Evolutionary conservation across 495 filamentous ascomycete genomes (phyloP), one percentile per base, ranked within the genome.

Genomic region (Podospora pseudoanserina): DNA sequence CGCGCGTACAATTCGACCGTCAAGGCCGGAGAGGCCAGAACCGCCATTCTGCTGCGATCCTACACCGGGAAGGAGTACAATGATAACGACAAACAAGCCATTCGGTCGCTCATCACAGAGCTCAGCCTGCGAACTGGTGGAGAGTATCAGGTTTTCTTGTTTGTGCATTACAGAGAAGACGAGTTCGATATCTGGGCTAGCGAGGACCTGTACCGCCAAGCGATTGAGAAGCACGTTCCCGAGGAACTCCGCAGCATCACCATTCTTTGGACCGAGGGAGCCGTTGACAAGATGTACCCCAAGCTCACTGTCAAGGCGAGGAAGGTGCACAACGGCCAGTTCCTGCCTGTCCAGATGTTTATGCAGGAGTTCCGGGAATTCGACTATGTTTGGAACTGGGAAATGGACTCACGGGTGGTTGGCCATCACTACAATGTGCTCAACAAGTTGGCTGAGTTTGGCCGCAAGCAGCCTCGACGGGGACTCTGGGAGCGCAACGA

Each of bases 371-470:
- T 90, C 67, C 89, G 89, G 0, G 86, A 91, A 67, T 93, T 90
- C 67, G 89, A 90, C 64, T 91, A 83, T 71, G 83, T 90, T 65
- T 93, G 90, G 90, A 92, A 92, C 73, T 88, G 89, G 83, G 90
- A 92, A 70, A 84, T 90, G 74, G 90, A 93, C 72, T 84, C 85
- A n/a, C 85, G 91, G 23, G 86, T 87, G 65, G 90, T 86, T 0
- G 90, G 90, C 9, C 87, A 93, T 68, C 82, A 87, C 74, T 92
- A 92, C 74, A 86, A 91, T 70, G 83, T 91, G 60, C 78, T 92
- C 19, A 85, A 88, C 68, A 85, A 84, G 64, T 70, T 91, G 15
- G 71, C 77, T 13, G 70, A 82, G 2, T 93, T 91, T 76, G 85
- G 84, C 13, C 80, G 78, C 70, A 78, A 81, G 54, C 86, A 90